Percentiles rank a stretch among this genome's conserved stretches.
Conservation (phyloP, 495 filamentous ascomycete genomes). For the Evernia prunastri region DNA sequence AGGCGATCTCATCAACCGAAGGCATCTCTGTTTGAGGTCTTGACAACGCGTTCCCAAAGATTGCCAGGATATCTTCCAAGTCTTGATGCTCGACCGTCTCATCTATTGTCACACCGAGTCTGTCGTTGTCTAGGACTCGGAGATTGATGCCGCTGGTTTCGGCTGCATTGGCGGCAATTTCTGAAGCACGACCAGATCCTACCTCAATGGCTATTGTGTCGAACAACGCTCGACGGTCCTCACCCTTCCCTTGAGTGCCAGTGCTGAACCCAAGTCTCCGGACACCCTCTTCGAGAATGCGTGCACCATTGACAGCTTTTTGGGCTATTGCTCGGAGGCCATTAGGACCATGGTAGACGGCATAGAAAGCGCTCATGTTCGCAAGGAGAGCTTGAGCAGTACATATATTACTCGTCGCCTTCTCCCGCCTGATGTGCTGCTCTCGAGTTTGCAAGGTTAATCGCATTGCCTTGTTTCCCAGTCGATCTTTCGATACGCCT, state of each 20-base stretch:
- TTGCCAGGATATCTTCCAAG: conserved; percentile 52
- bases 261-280: conserved; percentile 59
- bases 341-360: conserved; percentile 88
- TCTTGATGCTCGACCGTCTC: conserved; percentile 62
- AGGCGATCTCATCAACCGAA: conserved; percentile 33
- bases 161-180: conserved; percentile 46
- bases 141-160: conserved; percentile 55
- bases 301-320: conserved; percentile 62
- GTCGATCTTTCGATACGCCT: conserved; percentile 86
- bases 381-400: conserved; percentile 92
- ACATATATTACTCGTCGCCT: conserved; percentile 98
- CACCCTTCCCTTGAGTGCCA: conserved; percentile 47
- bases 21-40: conserved; percentile 19
- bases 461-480: conserved; percentile 78
- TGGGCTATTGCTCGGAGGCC: conserved; percentile 84
- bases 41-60: conserved; percentile 45
- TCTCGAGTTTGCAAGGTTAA: conserved; percentile 91
- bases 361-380: conserved; percentile 97
- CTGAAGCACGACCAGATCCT: conserved; percentile 40
- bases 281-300: conserved; percentile 62
- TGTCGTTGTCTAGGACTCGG: conserved; percentile 51
- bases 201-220: conserved; percentile 75
- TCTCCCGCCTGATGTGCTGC: conserved; percentile 95
- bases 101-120: conserved; percentile 64
- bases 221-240: conserved; percentile 55